Evolutionary conservation across 768 basidiomycete species (phyloP).

Genomic region (Fomitopsis pulvina): DNA sequence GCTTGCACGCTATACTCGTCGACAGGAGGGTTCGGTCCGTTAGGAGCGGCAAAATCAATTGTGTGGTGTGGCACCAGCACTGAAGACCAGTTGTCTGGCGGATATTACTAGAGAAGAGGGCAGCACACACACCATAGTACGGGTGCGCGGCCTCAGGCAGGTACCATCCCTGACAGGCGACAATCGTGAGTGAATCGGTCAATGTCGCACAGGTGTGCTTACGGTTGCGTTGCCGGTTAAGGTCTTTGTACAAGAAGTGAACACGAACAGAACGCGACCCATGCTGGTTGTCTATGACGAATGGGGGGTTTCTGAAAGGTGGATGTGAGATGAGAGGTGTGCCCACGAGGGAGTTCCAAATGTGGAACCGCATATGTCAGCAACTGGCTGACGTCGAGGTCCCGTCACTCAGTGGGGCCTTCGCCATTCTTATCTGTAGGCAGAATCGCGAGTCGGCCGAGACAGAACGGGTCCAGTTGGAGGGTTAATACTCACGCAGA

Average conservation of each 20-base stretch:
- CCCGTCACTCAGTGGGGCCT: no score
- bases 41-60: slow-evolving; percentile 39
- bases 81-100: neutral
- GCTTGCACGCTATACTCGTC: slow-evolving; percentile 53
- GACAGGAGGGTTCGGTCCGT: slow-evolving; percentile 61
- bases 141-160: slow-evolving; percentile 50
- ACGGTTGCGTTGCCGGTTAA: slow-evolving; percentile 48
- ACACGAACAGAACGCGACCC: slow-evolving; percentile 57
- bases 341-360: no score
- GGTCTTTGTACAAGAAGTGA: slow-evolving; percentile 58
- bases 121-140: slow-evolving; percentile 21
- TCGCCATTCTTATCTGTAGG: no score
- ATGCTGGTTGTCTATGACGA: neutral
- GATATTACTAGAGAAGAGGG: neutral
- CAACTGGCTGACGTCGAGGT: no score
- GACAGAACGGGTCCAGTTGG: no score
- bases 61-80: slow-evolving; percentile 30
- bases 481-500: no score
- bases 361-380: no score
- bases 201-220: slow-evolving; percentile 12
- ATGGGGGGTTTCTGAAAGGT: neutral
- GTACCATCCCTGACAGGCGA: slow-evolving; percentile 58
- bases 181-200: neutral
- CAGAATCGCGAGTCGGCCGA: no score
- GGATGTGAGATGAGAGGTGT: no score